Evolutionary conservation across 805 yeast species (phyloP).

Genomic region (Sugiyamaella valdiviana): DNA sequence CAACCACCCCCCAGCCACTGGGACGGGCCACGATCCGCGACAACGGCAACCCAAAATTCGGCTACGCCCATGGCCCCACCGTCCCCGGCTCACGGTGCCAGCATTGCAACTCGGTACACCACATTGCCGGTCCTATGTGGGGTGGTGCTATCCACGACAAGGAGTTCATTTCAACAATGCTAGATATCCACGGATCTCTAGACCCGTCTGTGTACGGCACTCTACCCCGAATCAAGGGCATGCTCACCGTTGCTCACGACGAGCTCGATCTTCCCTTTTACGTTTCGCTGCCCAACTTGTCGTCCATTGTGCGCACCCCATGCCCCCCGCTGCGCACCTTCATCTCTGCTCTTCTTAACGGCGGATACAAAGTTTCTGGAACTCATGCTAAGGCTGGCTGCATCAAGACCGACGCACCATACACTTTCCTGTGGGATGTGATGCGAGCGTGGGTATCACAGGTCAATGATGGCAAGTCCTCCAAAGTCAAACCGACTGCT

Average conservation of each 20-base stretch:
- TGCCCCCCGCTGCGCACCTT: slow-evolving; percentile 73
- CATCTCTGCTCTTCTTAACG: slow-evolving; percentile 74
- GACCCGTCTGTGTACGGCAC: slow-evolving; percentile 66
- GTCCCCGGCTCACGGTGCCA: slow-evolving; percentile 47
- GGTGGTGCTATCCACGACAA: slow-evolving; percentile 68
- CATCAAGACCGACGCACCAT: slow-evolving; percentile 86
- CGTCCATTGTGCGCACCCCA: slow-evolving; percentile 71
- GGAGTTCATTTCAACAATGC: slow-evolving; percentile 58
- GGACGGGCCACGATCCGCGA: slow-evolving; percentile 46
- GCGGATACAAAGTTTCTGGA: slow-evolving; percentile 74
- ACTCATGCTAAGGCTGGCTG: slow-evolving; percentile 87
- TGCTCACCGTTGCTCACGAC: slow-evolving; percentile 74
- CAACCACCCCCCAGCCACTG: slow-evolving; percentile 62
- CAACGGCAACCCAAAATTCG: slow-evolving; percentile 24
- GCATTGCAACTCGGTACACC: slow-evolving; percentile 64
- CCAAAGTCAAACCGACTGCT: slow-evolving; percentile 28
- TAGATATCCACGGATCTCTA: slow-evolving; percentile 47
- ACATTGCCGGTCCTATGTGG: slow-evolving; percentile 97
- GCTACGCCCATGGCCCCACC: slow-evolving; percentile 61
- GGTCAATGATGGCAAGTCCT: slow-evolving; percentile 27
- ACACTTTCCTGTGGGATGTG: slow-evolving; percentile 69
- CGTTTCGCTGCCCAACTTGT: slow-evolving; percentile 69
- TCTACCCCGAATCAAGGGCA: slow-evolving; percentile 77
- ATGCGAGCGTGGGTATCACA: slow-evolving; percentile 54
- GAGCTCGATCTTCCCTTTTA: slow-evolving; percentile 74